Evolutionary conservation across 805 yeast species (phyloP).

Genomic region (Pichia heedii): DNA sequence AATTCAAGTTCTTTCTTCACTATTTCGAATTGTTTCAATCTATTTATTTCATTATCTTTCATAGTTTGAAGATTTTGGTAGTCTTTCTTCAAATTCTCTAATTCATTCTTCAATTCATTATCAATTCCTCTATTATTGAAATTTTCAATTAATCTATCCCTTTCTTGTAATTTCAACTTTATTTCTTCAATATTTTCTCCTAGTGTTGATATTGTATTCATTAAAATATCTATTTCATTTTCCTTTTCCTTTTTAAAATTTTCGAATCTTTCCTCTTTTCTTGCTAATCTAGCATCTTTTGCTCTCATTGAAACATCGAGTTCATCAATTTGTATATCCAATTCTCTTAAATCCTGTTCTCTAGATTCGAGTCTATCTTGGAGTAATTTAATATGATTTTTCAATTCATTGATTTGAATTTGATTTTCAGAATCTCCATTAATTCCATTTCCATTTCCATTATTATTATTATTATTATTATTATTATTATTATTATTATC

Average conservation of each 20-base stretch:
- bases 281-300: constrained; percentile 34
- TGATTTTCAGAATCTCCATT: background rate
- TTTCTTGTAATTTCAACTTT: background rate
- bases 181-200: constrained; percentile 45
- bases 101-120: constrained; percentile 1
- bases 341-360: constrained; percentile 36
- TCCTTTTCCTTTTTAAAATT: constrained; percentile 42
- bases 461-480: background rate
- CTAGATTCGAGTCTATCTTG: constrained; percentile 34
- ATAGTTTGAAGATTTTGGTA: constrained; percentile 7
- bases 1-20: constrained; percentile 11
- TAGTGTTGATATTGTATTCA: constrained; percentile 48
- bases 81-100: constrained; percentile 1
- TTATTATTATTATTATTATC: background rate
- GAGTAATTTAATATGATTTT: constrained; percentile 10
- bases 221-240: constrained; percentile 47
- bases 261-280: constrained; percentile 38
- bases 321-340: constrained; percentile 40
- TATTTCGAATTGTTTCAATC: constrained; percentile 13
- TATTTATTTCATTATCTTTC: constrained; percentile 11
- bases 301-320: constrained; percentile 39
- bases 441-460: background rate
- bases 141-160: no score
- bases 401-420: constrained; percentile 9
- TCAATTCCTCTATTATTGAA: background rate